Evolutionary conservation across 805 yeast genomes (phyloP).

Genomic region (Monosporozyma unispora): DNA sequence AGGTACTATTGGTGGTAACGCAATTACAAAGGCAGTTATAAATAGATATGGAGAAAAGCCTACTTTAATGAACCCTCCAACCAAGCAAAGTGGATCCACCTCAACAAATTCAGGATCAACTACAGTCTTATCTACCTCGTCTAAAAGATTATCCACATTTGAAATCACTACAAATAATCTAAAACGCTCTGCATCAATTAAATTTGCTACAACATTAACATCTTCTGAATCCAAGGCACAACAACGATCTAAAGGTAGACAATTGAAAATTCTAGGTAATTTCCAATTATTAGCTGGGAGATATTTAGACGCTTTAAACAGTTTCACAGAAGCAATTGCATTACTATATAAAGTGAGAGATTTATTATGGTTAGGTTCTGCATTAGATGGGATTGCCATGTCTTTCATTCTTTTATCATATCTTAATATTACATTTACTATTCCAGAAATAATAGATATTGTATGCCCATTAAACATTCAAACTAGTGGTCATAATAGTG

Average conservation of each 20-base stretch:
- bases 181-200: slow-evolving; percentile 26
- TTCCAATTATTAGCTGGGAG: slow-evolving; percentile 76
- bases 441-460: slow-evolving; percentile 26
- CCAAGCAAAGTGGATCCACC: neutral
- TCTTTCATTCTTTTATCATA: slow-evolving; percentile 52
- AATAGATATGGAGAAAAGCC: slow-evolving; percentile 17
- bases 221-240: slow-evolving; percentile 30
- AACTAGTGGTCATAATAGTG: neutral
- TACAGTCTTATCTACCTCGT: slow-evolving; percentile 5
- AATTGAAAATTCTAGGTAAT: slow-evolving; percentile 64
- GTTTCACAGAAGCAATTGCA: slow-evolving; percentile 64
- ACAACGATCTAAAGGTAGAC: slow-evolving; percentile 59
- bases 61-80: slow-evolving; percentile 1
- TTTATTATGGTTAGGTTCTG: slow-evolving; percentile 78
- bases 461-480: slow-evolving; percentile 28
- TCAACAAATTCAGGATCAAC: neutral
- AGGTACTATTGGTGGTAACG: slow-evolving; percentile 48
- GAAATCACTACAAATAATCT: slow-evolving; percentile 31
- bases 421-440: slow-evolving; percentile 31
- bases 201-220: slow-evolving; percentile 27
- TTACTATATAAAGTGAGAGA: slow-evolving; percentile 58
- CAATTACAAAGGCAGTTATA: slow-evolving; percentile 32
- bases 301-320: slow-evolving; percentile 56
- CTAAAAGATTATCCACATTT: slow-evolving; percentile 17
- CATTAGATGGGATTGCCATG: slow-evolving; percentile 74